phyloP scores from a whole-genome alignment of 495 filamentous ascomycete species.

The Aspergillus avenaceus region DNA sequence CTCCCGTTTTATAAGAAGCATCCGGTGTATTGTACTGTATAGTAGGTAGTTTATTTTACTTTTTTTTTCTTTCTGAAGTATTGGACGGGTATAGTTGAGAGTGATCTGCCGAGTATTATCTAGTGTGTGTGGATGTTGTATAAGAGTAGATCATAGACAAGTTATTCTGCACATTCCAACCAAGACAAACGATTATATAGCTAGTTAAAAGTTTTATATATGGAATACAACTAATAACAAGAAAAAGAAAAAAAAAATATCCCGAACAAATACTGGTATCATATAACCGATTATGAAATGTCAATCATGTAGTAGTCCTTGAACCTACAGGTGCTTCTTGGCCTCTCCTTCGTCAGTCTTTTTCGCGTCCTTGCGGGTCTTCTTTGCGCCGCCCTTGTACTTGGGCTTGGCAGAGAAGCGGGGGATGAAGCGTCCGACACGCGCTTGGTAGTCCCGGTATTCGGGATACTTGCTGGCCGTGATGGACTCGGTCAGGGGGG shows the following conservation, averaged over 20 bases:
- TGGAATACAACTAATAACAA: conserved; percentile 6
- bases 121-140: no score
- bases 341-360: conserved; percentile 5
- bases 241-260: conserved; percentile 7
- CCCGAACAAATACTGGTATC: conserved; percentile 8
- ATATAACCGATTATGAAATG: not conserved
- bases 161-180: no score
- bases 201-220: no score
- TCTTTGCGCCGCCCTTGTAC: conserved; percentile 30
- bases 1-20: not conserved
- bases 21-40: conserved; percentile 24
- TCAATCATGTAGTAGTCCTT: not conserved
- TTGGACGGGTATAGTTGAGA: not conserved
- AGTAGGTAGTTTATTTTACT: conserved; percentile 13
- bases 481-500: conserved; percentile 79
- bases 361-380: conserved; percentile 4
- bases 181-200: no score
- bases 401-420: conserved; percentile 45
- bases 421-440: conserved; percentile 80
- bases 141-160: no score
- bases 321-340: conserved; percentile 11
- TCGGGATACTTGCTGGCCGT: conserved; percentile 80
- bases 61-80: conserved; percentile 12
- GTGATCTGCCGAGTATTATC: no score
- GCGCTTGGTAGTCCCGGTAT: conserved; percentile 78